A percentile compares a stretch with the other conserved stretches of the same genome.
These are phyloP conservation scores for Botrytis squamosa DNA, from an alignment of 2,329 filamentous ascomycete species.

Conservation along the genomic window DNA sequence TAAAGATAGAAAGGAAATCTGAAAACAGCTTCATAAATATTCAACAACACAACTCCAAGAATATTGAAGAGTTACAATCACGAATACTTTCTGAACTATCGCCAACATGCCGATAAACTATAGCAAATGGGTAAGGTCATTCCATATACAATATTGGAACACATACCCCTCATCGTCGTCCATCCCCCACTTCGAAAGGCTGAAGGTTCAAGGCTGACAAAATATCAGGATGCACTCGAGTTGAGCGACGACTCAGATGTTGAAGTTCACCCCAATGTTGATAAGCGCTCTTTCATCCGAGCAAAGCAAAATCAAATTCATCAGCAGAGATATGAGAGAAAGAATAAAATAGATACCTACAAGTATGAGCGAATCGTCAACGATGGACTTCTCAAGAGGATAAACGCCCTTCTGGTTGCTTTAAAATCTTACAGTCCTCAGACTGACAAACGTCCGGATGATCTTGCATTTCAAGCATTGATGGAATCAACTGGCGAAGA, in stretches of 20 bases:
- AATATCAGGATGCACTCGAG: slow-evolving; percentile 75
- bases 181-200: slow-evolving; percentile 29
- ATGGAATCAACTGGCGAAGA: slow-evolving; percentile 79
- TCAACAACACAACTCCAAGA: neutral
- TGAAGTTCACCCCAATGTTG: slow-evolving; percentile 97
- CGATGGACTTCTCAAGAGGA: slow-evolving; percentile 81
- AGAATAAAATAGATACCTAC: slow-evolving; percentile 83
- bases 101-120: slow-evolving; percentile 59
- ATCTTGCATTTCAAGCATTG: slow-evolving; percentile 84
- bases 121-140: slow-evolving; percentile 52
- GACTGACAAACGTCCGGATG: slow-evolving; percentile 65
- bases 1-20: neutral
- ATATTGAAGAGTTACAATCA: neutral
- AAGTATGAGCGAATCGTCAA: slow-evolving; percentile 94
- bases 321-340: slow-evolving; percentile 80
- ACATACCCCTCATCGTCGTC: slow-evolving; percentile 8
- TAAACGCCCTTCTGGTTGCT: slow-evolving; percentile 72
- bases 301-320: slow-evolving; percentile 98
- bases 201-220: slow-evolving; percentile 39
- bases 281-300: slow-evolving; percentile 97
- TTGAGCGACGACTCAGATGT: slow-evolving; percentile 97
- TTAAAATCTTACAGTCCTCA: slow-evolving; percentile 72
- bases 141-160: neutral
- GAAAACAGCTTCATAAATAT: neutral
- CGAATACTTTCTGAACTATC: neutral